Percentiles rank a stretch among this genome's conserved stretches.
Conservation (phyloP, 108 stramenopile genomes). For the Hondaea fermentalgiana region DNA sequence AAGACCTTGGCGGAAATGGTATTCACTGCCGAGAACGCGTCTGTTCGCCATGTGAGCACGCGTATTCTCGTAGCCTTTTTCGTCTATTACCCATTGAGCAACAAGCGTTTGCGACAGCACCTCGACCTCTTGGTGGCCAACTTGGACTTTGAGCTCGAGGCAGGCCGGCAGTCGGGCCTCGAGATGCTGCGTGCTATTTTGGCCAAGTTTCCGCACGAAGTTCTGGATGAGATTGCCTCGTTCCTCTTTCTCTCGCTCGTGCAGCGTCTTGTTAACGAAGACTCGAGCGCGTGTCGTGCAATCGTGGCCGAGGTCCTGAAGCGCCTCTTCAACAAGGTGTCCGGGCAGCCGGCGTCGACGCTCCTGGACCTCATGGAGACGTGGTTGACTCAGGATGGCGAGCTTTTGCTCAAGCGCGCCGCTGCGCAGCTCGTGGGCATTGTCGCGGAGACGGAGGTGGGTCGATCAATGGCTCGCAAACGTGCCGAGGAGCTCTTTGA, state of each 20-base stretch:
- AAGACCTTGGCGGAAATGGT: background rate
- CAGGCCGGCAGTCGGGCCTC: constrained; percentile 16
- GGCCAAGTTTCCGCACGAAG: background rate
- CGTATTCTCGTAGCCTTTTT: constrained; percentile 16
- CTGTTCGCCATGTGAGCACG: background rate
- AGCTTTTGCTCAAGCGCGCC: background rate
- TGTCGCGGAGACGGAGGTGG: background rate
- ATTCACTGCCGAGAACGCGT: background rate
- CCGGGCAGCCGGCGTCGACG: background rate
- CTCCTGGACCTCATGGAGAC: background rate
- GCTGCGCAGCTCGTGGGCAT: background rate
- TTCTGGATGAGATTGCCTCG: background rate
- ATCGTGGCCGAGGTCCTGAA: background rate
- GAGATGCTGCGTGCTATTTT: background rate
- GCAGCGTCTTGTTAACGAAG: background rate
- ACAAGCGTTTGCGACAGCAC: background rate
- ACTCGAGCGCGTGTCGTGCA: background rate
- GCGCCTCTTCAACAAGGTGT: background rate
- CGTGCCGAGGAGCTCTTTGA: background rate
- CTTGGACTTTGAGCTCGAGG: background rate
- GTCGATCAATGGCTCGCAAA: background rate
- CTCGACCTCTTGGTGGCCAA: constrained; percentile 14
- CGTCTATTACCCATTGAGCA: constrained; percentile 18
- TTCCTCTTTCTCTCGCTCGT: background rate
- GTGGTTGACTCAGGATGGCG: background rate